phyloP scores from a whole-genome alignment of 2,329 filamentous ascomycete species.

The Colletotrichum agaves region DNA sequence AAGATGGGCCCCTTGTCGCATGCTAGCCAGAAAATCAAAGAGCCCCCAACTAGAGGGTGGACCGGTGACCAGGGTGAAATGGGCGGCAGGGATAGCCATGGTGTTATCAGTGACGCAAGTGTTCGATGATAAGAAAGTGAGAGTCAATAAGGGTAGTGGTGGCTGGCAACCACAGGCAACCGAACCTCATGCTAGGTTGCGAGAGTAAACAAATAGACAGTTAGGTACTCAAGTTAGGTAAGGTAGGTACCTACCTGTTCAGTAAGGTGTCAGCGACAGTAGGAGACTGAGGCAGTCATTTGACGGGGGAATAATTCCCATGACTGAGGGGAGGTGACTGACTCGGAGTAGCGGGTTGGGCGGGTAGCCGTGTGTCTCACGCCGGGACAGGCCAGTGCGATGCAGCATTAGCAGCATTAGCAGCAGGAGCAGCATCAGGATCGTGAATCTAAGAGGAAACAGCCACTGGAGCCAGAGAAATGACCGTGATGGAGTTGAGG shows the following conservation, averaged over 20 bases:
- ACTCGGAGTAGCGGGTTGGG: slow-evolving; percentile 15
- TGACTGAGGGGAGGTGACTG: slow-evolving; percentile 24
- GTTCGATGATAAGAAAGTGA: slow-evolving; percentile 28
- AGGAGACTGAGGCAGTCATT: slow-evolving; percentile 13
- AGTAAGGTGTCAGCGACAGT: not conserved
- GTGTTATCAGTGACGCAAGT: slow-evolving; percentile 39
- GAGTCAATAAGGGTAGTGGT: slow-evolving; percentile 1
- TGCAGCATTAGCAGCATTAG: slow-evolving; percentile 24
- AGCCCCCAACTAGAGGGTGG: slow-evolving; percentile 35
- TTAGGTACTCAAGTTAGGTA: no score
- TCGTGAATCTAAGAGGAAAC: not conserved
- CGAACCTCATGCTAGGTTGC: not conserved
- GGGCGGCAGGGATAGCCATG: slow-evolving; percentile 29
- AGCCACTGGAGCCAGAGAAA: slow-evolving; percentile 15
- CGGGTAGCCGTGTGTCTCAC: slow-evolving; percentile 21
- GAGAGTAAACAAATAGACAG: no score
- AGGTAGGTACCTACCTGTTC: no score
- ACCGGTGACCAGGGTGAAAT: slow-evolving; percentile 29
- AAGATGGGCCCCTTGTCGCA: slow-evolving; percentile 32
- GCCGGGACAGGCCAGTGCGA: slow-evolving; percentile 31
- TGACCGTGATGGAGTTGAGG: slow-evolving; percentile 3
- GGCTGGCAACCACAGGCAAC: not conserved
- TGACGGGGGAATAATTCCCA: slow-evolving; percentile 11
- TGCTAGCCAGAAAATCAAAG: slow-evolving; percentile 29
- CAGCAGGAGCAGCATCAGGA: not conserved